These are phyloP conservation scores for Ehretia macrophylla DNA, from an alignment of 257 asterid genomes.

Conservation along the genomic window DNA sequence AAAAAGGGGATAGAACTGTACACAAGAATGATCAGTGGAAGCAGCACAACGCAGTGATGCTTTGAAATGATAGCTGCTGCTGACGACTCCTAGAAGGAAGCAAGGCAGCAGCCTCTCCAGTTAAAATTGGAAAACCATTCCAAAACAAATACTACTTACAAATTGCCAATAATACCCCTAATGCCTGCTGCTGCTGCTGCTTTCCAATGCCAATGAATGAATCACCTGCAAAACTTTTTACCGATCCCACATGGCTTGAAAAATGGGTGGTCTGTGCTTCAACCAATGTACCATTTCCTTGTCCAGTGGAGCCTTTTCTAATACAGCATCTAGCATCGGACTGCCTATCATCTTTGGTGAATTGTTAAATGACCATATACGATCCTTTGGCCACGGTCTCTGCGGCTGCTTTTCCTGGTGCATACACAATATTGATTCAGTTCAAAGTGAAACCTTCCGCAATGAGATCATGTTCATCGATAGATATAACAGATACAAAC, in stretches of 20 bases:
- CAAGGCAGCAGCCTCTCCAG: constrained; percentile 16
- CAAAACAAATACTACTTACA: constrained; percentile 22
- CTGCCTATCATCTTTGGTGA: constrained; percentile 62
- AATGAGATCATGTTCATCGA: not conserved
- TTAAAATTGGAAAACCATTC: constrained; percentile 16
- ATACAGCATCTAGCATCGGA: constrained; percentile 79
- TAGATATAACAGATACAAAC: no score
- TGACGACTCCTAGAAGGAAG: not conserved
- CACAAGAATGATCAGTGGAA: no score
- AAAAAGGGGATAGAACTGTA: no score
- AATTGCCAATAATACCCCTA: no score
- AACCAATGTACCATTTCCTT: constrained; percentile 88
- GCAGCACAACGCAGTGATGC: no score
- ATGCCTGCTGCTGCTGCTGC: no score
- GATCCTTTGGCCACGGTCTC: constrained; percentile 88
- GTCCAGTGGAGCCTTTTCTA: constrained; percentile 53
- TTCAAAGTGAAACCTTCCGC: no score
- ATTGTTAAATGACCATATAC: constrained; percentile 83
- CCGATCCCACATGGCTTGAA: constrained; percentile 89
- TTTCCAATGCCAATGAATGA: constrained; percentile 16
- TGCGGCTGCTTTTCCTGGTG: constrained; percentile 85
- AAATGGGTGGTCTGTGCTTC: constrained; percentile 67
- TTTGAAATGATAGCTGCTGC: no score
- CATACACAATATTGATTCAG: not conserved
- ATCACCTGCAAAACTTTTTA: constrained; percentile 55